Percentiles rank a stretch among this genome's conserved stretches.
These are phyloP conservation scores for Rhinocladiella mackenziei DNA, from an alignment of 2,329 filamentous ascomycete genomes.

Conservation along the genomic window DNA sequence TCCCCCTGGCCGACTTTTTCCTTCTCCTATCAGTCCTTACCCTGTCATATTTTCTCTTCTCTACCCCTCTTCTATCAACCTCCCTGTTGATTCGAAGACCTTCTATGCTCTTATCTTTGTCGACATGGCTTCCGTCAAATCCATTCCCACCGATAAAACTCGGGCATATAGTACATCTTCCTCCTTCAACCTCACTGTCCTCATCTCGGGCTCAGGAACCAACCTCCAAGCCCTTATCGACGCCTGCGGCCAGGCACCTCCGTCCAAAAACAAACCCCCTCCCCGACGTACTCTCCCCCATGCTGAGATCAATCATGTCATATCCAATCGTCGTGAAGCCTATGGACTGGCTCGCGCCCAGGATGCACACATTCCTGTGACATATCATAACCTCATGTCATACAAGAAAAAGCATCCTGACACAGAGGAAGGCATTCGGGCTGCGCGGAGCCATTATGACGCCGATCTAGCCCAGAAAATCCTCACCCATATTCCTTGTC, in stretches of 20 bases:
- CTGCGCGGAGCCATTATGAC: conserved; percentile 66
- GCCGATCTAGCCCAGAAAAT: conserved; percentile 67
- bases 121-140: too few relatives aligned
- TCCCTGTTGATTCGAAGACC: too few relatives aligned
- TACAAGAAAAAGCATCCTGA: conserved; percentile 67
- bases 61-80: too few relatives aligned
- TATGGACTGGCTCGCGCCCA: conserved; percentile 61
- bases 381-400: conserved; percentile 75
- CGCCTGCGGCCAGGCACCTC: conserved; percentile 45
- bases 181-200: conserved; percentile 52
- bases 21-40: too few relatives aligned
- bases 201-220: conserved; percentile 69
- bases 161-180: conserved; percentile 22
- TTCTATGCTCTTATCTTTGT: too few relatives aligned
- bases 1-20: too few relatives aligned
- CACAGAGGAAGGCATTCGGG: conserved; percentile 47
- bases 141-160: conserved; percentile 18
- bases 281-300: conserved; percentile 40
- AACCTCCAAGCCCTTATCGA: conserved; percentile 77
- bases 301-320: conserved; percentile 58
- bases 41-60: too few relatives aligned
- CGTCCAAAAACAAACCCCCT: conserved; percentile 9
- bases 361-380: conserved; percentile 62
- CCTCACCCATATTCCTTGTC: conserved; percentile 52
- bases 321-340: conserved; percentile 62